A percentile compares a stretch with the other conserved stretches of the same genome.
phyloP scores from a whole-genome alignment of 2,329 filamentous ascomycete species.

The Cladosporium cucumerinum region DNA sequence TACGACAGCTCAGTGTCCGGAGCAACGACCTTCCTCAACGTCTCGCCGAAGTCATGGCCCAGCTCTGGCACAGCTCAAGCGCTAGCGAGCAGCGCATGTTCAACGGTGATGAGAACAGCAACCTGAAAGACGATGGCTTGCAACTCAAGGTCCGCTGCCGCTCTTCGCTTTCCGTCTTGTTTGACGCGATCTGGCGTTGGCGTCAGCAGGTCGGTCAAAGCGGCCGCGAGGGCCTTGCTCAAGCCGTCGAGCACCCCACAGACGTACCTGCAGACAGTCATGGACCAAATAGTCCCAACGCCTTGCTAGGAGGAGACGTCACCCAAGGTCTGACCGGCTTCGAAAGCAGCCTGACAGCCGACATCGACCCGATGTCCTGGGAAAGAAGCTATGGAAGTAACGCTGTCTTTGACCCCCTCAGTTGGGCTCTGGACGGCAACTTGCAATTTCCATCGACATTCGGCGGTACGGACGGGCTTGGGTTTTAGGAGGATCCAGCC shows the following conservation, averaged over 20 bases:
- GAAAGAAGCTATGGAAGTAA: slow-evolving; percentile 50
- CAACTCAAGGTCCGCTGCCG: slow-evolving; percentile 79
- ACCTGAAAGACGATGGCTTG: slow-evolving; percentile 59
- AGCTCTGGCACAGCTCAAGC: slow-evolving; percentile 69
- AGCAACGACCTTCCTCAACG: slow-evolving; percentile 77
- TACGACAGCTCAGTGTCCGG: slow-evolving; percentile 69
- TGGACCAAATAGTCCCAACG: slow-evolving; percentile 28
- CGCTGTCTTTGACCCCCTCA: slow-evolving; percentile 87
- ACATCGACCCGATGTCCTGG: slow-evolving; percentile 30
- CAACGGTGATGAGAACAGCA: slow-evolving; percentile 37
- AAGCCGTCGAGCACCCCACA: slow-evolving; percentile 79
- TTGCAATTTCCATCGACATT: slow-evolving; percentile 63
- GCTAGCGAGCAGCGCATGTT: slow-evolving; percentile 30
- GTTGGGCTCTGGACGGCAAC: slow-evolving; percentile 88
- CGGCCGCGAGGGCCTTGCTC: slow-evolving; percentile 46
- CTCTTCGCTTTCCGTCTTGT: slow-evolving; percentile 81
- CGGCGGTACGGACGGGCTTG: slow-evolving; percentile 16
- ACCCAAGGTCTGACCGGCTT: slow-evolving; percentile 22
- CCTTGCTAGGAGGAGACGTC: slow-evolving; percentile 7
- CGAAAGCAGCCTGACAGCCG: slow-evolving; percentile 19
- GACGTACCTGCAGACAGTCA: slow-evolving; percentile 28
- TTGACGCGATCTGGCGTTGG: slow-evolving; percentile 84
- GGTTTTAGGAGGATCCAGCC: slow-evolving; percentile 5
- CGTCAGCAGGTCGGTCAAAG: slow-evolving; percentile 64
- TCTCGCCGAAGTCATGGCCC: slow-evolving; percentile 78